Evolutionary conservation across 1,284 basidiomycete species (phyloP).

Genomic region (Entoloma clypeatum): DNA sequence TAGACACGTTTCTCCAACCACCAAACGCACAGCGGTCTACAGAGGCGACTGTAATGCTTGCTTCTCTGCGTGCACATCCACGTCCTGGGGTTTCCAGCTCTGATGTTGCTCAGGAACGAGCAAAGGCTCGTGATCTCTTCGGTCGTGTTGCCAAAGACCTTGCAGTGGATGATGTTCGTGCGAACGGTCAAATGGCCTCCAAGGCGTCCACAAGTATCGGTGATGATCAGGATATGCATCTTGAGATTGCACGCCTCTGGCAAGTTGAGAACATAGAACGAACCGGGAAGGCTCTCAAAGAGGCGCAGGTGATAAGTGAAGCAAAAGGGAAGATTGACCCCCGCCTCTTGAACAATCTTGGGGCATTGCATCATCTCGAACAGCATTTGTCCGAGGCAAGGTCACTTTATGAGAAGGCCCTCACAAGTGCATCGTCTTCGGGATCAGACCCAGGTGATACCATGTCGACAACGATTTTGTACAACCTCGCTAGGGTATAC

Average conservation of each 20-base stretch:
- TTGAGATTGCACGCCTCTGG: constrained; percentile 86
- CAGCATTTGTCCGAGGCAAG: constrained; percentile 56
- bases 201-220: constrained; percentile 52
- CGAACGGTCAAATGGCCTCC: constrained; percentile 35
- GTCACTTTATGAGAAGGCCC: constrained; percentile 62
- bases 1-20: constrained; percentile 75
- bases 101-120: constrained; percentile 69
- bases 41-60: constrained; percentile 86
- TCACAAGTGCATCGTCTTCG: constrained; percentile 52
- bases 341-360: constrained; percentile 81
- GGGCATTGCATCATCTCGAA: constrained; percentile 71
- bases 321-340: constrained; percentile 50
- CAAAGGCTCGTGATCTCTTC: constrained; percentile 76
- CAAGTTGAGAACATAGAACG: constrained; percentile 76
- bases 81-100: constrained; percentile 73
- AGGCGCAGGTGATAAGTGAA: constrained; percentile 64
- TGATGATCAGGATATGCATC: constrained; percentile 79
- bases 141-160: constrained; percentile 71
- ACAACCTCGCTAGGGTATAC: constrained; percentile 85
- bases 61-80: constrained; percentile 78
- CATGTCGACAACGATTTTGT: constrained; percentile 78
- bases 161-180: constrained; percentile 48
- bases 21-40: constrained; percentile 61
- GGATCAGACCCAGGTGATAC: constrained; percentile 54
- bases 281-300: constrained; percentile 67